A percentile compares a stretch with the other conserved stretches of the same genome.
Conservation (phyloP, 2,329 filamentous ascomycete genomes). For the Myriosclerotinia curreyana region DNA sequence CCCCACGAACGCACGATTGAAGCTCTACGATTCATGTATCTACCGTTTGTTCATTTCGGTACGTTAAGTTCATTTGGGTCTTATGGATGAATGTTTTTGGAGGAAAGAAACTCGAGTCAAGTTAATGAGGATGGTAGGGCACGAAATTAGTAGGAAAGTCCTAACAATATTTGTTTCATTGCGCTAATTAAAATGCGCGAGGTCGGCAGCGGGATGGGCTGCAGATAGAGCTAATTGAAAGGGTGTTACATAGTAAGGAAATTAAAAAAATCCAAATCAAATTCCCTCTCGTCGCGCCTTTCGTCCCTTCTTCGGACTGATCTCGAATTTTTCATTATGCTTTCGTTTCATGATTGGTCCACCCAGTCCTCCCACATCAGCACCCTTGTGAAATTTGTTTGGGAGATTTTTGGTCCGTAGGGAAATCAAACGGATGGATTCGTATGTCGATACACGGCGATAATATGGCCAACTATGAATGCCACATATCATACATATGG, state of each 20-base stretch:
- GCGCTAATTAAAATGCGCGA: slow-evolving; percentile 8
- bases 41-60: not conserved
- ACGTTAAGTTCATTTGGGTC: not conserved
- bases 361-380: too few species aligned
- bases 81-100: not conserved
- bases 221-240: slow-evolving; percentile 9
- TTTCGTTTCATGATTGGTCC: not conserved
- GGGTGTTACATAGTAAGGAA: not conserved
- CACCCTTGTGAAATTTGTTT: not conserved
- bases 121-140: slow-evolving; percentile 8
- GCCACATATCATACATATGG: not conserved
- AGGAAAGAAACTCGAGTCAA: not conserved
- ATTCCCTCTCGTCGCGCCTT: not conserved
- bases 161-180: not conserved
- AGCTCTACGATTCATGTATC: not conserved
- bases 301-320: not conserved
- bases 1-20: not conserved
- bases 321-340: not conserved
- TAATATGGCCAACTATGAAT: not conserved
- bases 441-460: not conserved
- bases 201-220: slow-evolving; percentile 13
- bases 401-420: not conserved
- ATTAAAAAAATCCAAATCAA: not conserved
- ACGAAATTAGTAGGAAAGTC: not conserved
- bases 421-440: slow-evolving; percentile 1